Percentiles rank a stretch among this genome's conserved stretches.
Conservation (phyloP, 2,329 filamentous ascomycete genomes). For the Clathrospora elynae region DNA sequence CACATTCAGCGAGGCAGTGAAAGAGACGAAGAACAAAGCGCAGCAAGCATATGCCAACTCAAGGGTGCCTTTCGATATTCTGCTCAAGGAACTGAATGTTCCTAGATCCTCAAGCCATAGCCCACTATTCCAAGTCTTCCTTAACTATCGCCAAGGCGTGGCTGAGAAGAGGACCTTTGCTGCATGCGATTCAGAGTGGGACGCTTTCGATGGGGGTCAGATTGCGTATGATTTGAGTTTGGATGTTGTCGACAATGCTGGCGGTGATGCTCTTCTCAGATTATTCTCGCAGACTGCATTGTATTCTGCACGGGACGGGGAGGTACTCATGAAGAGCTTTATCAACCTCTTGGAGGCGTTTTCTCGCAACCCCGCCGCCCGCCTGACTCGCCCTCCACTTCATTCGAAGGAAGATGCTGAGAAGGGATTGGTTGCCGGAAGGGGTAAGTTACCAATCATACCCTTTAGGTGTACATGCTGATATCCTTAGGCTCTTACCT, state of each 20-base stretch:
- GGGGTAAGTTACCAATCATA: no score
- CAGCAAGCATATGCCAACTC: slow-evolving; percentile 33
- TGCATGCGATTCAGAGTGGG: slow-evolving; percentile 29
- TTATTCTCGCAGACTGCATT: no score
- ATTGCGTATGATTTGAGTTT: slow-evolving; percentile 23
- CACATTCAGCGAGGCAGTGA: slow-evolving; percentile 23
- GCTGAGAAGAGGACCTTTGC: slow-evolving; percentile 17
- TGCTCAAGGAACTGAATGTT: slow-evolving; percentile 39
- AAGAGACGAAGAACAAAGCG: slow-evolving; percentile 16
- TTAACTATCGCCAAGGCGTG: slow-evolving; percentile 36
- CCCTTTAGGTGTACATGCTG: no score
- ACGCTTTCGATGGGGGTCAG: slow-evolving; percentile 21
- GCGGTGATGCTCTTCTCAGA: not conserved
- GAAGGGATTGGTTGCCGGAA: no score
- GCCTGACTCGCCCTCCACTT: no score
- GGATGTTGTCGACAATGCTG: slow-evolving; percentile 7
- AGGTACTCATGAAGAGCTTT: slow-evolving; percentile 13
- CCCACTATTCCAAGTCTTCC: slow-evolving; percentile 47
- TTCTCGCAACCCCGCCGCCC: no score
- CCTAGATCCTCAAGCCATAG: slow-evolving; percentile 27
- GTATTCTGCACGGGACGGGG: no score
- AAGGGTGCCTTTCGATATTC: slow-evolving; percentile 39
- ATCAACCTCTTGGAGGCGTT: not conserved
- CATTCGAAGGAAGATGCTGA: no score
- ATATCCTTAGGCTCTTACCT: slow-evolving; percentile 20